These are phyloP conservation scores for Pleurotus djamor DNA, from an alignment of 768 basidiomycete genomes.

Conservation along the genomic window DNA sequence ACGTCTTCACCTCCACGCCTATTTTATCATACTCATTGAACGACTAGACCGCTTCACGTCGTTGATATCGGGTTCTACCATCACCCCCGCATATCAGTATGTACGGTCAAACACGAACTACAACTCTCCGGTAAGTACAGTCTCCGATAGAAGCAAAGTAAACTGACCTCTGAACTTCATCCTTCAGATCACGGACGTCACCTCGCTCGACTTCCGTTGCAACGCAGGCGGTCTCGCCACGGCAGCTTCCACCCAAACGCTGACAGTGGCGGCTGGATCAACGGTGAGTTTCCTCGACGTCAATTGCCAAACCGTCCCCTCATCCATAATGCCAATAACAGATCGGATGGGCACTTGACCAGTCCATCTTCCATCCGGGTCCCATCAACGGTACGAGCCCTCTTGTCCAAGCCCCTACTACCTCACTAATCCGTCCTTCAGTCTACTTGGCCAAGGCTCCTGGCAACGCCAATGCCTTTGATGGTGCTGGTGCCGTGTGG, in stretches of 20 bases:
- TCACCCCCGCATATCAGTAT: conserved; percentile 36
- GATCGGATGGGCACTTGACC: conserved; percentile 39
- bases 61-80: conserved; percentile 34
- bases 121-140: conserved; percentile 30
- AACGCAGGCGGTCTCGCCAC: conserved; percentile 34
- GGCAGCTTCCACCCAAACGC: conserved; percentile 36
- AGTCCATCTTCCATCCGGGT: conserved; percentile 47
- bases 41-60: conserved; percentile 42
- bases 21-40: too few species aligned
- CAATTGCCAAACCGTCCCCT: background rate
- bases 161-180: background rate
- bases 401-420: background rate
- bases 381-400: conserved; percentile 19
- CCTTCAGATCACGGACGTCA: conserved; percentile 41
- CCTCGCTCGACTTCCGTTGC: conserved; percentile 44
- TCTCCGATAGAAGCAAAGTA: background rate
- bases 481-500: conserved; percentile 46
- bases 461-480: conserved; percentile 32
- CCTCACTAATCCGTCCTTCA: conserved; percentile 13
- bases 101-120: conserved; percentile 41
- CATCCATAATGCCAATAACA: conserved; percentile 3
- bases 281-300: background rate
- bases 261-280: conserved; percentile 39
- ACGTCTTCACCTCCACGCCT: too few species aligned
- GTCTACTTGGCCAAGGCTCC: conserved; percentile 41